Percentiles rank a stretch among this genome's conserved stretches.
These are phyloP conservation scores for Nigrospora oryzae DNA, from an alignment of 2,329 filamentous ascomycete genomes.

Conservation along the genomic window DNA sequence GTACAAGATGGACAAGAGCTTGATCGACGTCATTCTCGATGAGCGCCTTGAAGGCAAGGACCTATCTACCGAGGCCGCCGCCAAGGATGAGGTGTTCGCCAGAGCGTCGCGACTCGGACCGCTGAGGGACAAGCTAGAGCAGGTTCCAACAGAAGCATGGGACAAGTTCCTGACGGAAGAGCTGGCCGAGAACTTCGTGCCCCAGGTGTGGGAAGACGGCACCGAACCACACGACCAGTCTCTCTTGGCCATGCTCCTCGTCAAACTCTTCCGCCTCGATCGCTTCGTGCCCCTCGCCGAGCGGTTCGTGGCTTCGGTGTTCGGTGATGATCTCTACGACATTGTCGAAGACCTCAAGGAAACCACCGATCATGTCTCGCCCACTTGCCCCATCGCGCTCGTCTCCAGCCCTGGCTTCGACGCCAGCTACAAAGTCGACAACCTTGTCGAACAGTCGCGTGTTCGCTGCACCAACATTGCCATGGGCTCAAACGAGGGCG, in stretches of 20 bases:
- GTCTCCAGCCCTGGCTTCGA: slow-evolving; percentile 96
- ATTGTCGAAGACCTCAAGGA: slow-evolving; percentile 77
- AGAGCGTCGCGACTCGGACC: slow-evolving; percentile 60
- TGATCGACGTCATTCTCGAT: slow-evolving; percentile 83
- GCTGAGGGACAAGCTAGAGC: slow-evolving; percentile 65
- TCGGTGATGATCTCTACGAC: slow-evolving; percentile 76
- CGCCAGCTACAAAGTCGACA: slow-evolving; percentile 98
- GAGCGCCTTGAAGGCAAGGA: slow-evolving; percentile 68
- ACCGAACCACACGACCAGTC: slow-evolving; percentile 63
- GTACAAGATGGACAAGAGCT: slow-evolving; percentile 83
- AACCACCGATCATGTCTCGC: slow-evolving; percentile 75
- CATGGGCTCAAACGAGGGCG: slow-evolving; percentile 95
- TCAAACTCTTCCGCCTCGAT: slow-evolving; percentile 94
- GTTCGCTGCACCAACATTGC: slow-evolving; percentile 92
- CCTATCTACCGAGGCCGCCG: slow-evolving; percentile 59
- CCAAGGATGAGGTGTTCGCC: slow-evolving; percentile 59
- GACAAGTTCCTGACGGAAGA: slow-evolving; percentile 78
- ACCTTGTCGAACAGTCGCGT: slow-evolving; percentile 74
- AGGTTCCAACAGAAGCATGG: slow-evolving; percentile 59
- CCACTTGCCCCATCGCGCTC: slow-evolving; percentile 79
- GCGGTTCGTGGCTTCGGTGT: slow-evolving; percentile 79
- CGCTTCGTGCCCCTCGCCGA: slow-evolving; percentile 90
- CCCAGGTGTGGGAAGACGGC: slow-evolving; percentile 61
- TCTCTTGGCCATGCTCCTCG: slow-evolving; percentile 74
- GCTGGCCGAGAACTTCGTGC: slow-evolving; percentile 76